These are phyloP conservation scores for Geranium brycei DNA, from an alignment of 345 rosid species.

Conservation along the genomic window DNA sequence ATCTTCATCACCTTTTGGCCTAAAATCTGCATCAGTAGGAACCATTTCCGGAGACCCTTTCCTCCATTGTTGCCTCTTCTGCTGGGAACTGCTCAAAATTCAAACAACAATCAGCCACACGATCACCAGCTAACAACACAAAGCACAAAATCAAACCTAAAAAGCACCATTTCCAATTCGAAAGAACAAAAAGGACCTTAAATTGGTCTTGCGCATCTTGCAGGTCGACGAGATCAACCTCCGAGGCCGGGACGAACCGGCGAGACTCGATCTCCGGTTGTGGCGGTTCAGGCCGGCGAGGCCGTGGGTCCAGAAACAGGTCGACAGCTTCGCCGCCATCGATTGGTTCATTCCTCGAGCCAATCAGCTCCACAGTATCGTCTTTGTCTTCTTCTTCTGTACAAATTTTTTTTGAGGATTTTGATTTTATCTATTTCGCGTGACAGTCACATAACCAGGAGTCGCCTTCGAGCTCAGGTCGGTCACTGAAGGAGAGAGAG, in stretches of 20 bases:
- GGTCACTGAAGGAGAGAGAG: too few species aligned
- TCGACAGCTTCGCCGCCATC: slow-evolving; percentile 52
- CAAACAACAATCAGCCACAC: background rate
- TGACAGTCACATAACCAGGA: too few species aligned
- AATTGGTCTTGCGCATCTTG: slow-evolving; percentile 48
- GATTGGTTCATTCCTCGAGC: background rate
- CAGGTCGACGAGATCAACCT: slow-evolving; percentile 46
- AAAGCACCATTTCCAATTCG: background rate
- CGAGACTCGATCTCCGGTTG: slow-evolving; percentile 13
- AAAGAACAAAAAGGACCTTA: slow-evolving; percentile 30
- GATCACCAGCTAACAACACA: background rate
- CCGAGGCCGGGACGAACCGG: slow-evolving; percentile 24
- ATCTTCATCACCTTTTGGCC: slow-evolving; percentile 26
- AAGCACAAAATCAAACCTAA: background rate
- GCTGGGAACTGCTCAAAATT: slow-evolving; percentile 23
- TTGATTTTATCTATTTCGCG: too few species aligned
- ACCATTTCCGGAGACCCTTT: slow-evolving; percentile 35
- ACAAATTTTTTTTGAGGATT: too few species aligned
- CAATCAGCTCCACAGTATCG: too few species aligned
- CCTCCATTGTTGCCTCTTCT: slow-evolving; percentile 40
- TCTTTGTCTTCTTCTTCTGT: too few species aligned
- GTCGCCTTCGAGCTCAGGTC: too few species aligned
- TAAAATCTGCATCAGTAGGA: slow-evolving; percentile 23
- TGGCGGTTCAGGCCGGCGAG: slow-evolving; percentile 27
- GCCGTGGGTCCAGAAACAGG: slow-evolving; percentile 36